phyloP scores from a whole-genome alignment of 495 filamentous ascomycete species.

The Aspergillus incahuasiensis region DNA sequence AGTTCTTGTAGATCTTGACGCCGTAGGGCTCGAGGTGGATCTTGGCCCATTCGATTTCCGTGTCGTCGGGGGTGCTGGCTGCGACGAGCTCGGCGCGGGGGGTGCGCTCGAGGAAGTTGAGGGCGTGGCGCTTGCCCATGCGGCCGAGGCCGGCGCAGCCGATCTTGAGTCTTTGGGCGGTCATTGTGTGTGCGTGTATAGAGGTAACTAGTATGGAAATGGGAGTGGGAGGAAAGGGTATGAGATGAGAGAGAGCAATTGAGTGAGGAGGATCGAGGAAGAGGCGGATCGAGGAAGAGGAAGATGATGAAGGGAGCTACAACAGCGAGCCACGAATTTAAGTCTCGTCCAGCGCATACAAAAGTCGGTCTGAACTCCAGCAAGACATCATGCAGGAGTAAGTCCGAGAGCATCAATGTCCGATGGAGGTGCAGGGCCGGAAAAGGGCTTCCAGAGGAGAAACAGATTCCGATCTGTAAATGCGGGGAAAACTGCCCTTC shows the following conservation, averaged over 20 bases:
- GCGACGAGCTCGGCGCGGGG: slow-evolving; percentile 52
- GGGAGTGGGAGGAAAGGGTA: neutral
- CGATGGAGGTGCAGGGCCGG: slow-evolving; percentile 6
- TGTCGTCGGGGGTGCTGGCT: slow-evolving; percentile 44
- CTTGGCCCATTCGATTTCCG: slow-evolving; percentile 49
- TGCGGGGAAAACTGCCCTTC: slow-evolving; percentile 7
- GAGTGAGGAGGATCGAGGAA: neutral
- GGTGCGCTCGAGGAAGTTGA: slow-evolving; percentile 48
- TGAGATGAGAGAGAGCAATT: neutral
- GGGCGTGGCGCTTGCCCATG: slow-evolving; percentile 55
- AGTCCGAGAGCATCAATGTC: slow-evolving; percentile 3
- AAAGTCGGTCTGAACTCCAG: slow-evolving; percentile 14
- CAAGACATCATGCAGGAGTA: slow-evolving; percentile 4
- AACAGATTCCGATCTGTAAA: slow-evolving; percentile 6
- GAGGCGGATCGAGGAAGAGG: neutral
- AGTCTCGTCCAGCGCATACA: neutral
- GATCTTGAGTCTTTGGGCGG: slow-evolving; percentile 41
- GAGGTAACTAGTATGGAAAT: neutral
- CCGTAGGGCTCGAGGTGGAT: slow-evolving; percentile 43
- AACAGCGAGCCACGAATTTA: slow-evolving; percentile 1
- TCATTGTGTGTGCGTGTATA: slow-evolving; percentile 29
- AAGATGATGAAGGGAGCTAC: neutral
- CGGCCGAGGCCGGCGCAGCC: slow-evolving; percentile 53
- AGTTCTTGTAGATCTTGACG: slow-evolving; percentile 46
- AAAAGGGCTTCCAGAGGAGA: slow-evolving; percentile 15